Percentiles rank a stretch among this genome's conserved stretches.
phyloP scores from a whole-genome alignment of 495 filamentous ascomycete genomes.

The Daldinia loculata region DNA sequence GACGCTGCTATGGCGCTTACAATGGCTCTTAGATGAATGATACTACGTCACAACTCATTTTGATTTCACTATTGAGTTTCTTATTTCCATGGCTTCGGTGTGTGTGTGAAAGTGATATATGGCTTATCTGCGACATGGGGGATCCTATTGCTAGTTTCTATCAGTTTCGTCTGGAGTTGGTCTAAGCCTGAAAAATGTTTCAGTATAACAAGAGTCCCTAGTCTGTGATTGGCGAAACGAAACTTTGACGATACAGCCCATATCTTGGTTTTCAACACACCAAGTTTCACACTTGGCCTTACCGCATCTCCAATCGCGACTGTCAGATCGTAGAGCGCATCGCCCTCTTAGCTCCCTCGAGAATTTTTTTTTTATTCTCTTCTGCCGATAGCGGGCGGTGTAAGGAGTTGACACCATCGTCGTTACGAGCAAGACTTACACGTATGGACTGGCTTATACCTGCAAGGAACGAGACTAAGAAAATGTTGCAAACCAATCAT shows the following conservation, averaged over 20 bases:
- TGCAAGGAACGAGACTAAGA: conserved; percentile 40
- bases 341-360: conserved; percentile 1
- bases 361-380: conserved; percentile 2
- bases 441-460: conserved; percentile 17
- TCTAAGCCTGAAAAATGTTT: conserved; percentile 27
- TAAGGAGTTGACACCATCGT: conserved; percentile 14
- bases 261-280: conserved; percentile 29
- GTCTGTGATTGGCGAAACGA: conserved; percentile 36
- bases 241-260: conserved; percentile 18
- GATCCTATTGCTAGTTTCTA: conserved; percentile 13
- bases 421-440: conserved; percentile 27
- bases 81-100: background rate
- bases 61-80: conserved; percentile 7
- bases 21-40: conserved; percentile 32
- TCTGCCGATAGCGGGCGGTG: conserved; percentile 28
- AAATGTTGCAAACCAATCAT: conserved; percentile 26
- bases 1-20: conserved; percentile 23
- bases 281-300: conserved; percentile 32
- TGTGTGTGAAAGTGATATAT: conserved; percentile 12
- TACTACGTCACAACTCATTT: conserved; percentile 32
- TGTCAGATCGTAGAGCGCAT: conserved; percentile 14
- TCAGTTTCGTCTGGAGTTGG: conserved; percentile 33
- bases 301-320: conserved; percentile 28
- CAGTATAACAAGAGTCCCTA: conserved; percentile 34
- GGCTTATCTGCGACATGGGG: conserved; percentile 18